A percentile compares a stretch with the other conserved stretches of the same genome.
Conservation (phyloP, 163 green algal species). For the Scenedesmus sp. region DNA sequence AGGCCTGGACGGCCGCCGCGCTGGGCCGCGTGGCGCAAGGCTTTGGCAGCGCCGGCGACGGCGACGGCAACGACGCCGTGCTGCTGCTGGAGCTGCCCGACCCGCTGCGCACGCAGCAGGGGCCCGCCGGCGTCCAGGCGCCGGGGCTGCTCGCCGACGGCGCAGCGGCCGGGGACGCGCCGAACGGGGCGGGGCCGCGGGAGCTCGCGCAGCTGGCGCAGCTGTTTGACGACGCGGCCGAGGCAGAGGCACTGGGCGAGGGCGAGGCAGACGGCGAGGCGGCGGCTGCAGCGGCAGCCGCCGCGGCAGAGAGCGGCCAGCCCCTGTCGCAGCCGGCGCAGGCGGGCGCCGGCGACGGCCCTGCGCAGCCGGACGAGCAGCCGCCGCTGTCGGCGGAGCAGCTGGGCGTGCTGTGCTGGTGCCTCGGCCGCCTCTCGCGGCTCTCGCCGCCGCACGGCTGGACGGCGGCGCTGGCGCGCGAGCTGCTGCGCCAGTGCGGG, state of each 20-base stretch:
- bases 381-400: background rate
- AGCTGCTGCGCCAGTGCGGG: background rate
- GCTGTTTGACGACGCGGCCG: background rate
- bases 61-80: no score
- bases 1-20: background rate
- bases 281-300: background rate
- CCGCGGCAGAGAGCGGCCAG: background rate
- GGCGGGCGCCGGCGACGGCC: no score
- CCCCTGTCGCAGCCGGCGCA: no score
- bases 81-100: background rate
- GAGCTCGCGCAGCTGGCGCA: conserved; percentile 6
- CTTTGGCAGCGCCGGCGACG: no score
- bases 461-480: background rate
- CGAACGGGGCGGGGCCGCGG: background rate
- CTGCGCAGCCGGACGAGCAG: conserved; percentile 7
- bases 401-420: conserved; percentile 30
- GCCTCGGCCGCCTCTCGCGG: conserved; percentile 12
- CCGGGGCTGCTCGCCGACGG: conserved; percentile 11
- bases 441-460: background rate
- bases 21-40: background rate
- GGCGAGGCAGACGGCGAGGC: no score
- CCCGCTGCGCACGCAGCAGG: no score
- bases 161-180: background rate
- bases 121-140: no score
- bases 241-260: background rate